Evolutionary conservation across 2,329 filamentous ascomycete genomes (phyloP).

Genomic region (Colletotrichum falcatum): DNA sequence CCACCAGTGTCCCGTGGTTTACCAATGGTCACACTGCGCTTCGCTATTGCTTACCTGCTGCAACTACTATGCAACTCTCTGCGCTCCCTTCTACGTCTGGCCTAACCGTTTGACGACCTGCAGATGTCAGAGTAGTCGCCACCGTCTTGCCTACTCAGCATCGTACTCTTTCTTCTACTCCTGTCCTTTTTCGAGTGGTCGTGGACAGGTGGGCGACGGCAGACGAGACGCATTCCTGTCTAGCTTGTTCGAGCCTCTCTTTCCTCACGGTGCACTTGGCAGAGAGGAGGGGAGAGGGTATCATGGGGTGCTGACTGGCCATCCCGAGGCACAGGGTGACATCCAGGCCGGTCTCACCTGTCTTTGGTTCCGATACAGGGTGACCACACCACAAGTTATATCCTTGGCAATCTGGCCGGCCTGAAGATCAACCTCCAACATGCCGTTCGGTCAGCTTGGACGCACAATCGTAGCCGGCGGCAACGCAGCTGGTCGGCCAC

Average conservation of each 20-base stretch:
- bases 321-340: neutral
- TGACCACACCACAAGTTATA: slow-evolving; percentile 15
- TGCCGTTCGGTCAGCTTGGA: slow-evolving; percentile 1
- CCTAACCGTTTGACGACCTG: slow-evolving; percentile 14
- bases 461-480: neutral
- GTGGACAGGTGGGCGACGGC: neutral
- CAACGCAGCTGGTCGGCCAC: slow-evolving; percentile 8
- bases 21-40: slow-evolving; percentile 25
- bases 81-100: slow-evolving; percentile 21
- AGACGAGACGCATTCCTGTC: neutral
- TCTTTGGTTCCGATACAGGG: slow-evolving; percentile 15
- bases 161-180: neutral
- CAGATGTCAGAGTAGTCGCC: slow-evolving; percentile 28
- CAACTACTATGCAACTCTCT: slow-evolving; percentile 11
- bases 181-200: slow-evolving; percentile 2
- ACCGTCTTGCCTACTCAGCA: neutral
- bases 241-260: neutral
- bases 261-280: slow-evolving; percentile 24
- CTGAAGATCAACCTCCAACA: slow-evolving; percentile 8
- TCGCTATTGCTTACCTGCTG: slow-evolving; percentile 37
- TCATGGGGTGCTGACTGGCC: neutral
- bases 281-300: no score
- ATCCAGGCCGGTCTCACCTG: neutral
- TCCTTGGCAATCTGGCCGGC: slow-evolving; percentile 22
- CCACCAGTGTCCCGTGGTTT: neutral